Conservation (phyloP, 2,329 filamentous ascomycete species). For the Sordariomycetes sp. region DNA sequence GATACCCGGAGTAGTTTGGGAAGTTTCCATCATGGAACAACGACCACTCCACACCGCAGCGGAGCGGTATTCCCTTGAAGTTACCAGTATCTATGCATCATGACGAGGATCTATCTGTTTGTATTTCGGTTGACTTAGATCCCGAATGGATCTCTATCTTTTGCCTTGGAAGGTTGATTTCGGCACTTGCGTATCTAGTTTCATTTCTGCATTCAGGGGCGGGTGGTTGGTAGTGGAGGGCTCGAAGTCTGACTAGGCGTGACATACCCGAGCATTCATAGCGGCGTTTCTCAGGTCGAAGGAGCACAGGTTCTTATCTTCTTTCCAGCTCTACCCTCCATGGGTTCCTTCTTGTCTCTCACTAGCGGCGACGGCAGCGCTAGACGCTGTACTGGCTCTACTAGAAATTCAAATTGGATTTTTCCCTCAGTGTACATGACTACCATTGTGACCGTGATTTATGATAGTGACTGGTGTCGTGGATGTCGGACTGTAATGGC, state of each 20-base stretch:
- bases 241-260: background rate
- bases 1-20: constrained; percentile 4
- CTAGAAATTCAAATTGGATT: background rate
- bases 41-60: background rate
- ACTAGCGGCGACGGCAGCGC: background rate
- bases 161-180: background rate
- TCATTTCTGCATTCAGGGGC: background rate
- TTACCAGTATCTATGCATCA: background rate
- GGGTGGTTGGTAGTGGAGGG: background rate
- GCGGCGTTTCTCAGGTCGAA: background rate
- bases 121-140: background rate
- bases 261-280: background rate
- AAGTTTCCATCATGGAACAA: background rate
- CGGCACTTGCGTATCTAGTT: too few relatives aligned
- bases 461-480: background rate
- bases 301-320: background rate
- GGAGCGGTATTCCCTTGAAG: background rate
- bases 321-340: background rate
- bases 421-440: background rate
- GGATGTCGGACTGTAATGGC: background rate
- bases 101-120: background rate
- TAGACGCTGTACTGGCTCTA: background rate
- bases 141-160: background rate
- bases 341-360: background rate
- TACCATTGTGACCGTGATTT: background rate